Conservation (phyloP, 176 grass and related monocot species). For the Alopecurus myosuroides region DNA sequence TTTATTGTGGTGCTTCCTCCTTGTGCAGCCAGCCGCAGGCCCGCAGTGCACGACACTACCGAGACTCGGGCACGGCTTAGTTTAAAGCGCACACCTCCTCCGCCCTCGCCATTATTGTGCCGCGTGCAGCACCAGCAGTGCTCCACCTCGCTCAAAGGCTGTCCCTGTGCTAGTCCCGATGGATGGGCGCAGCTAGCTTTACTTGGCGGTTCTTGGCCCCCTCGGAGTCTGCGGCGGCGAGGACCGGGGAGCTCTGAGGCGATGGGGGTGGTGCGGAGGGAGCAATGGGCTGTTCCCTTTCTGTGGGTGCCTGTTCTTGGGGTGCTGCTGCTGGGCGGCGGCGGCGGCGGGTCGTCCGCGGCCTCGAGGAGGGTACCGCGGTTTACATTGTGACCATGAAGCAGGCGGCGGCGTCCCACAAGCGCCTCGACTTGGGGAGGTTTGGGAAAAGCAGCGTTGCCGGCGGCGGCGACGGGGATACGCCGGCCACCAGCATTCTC, state of each 20-base stretch:
- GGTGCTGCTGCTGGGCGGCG: background rate
- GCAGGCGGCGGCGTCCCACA: slow-evolving; percentile 58
- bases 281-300: background rate
- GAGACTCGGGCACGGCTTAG: slow-evolving; percentile 4
- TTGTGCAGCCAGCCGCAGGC: slow-evolving; percentile 13
- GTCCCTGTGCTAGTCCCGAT: background rate
- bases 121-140: background rate
- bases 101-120: slow-evolving; percentile 28
- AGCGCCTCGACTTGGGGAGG: slow-evolving; percentile 39
- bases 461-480: slow-evolving; percentile 19
- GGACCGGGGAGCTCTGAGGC: background rate
- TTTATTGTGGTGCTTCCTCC: slow-evolving; percentile 14
- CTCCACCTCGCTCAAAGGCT: slow-evolving; percentile 1
- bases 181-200: slow-evolving; percentile 18
- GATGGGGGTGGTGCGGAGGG: slow-evolving; percentile 24
- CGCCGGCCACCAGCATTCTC: slow-evolving; percentile 49
- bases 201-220: slow-evolving; percentile 7
- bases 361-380: slow-evolving; percentile 51
- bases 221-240: background rate
- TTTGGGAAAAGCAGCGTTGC: slow-evolving; percentile 36
- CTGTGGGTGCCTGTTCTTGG: slow-evolving; percentile 25
- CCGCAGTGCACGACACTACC: background rate
- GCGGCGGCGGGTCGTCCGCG: slow-evolving; percentile 1
- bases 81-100: background rate
- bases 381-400: slow-evolving; percentile 98